These are phyloP conservation scores for Arthrobotrys megalospora DNA, from an alignment of 2,329 filamentous ascomycete genomes.

Conservation along the genomic window DNA sequence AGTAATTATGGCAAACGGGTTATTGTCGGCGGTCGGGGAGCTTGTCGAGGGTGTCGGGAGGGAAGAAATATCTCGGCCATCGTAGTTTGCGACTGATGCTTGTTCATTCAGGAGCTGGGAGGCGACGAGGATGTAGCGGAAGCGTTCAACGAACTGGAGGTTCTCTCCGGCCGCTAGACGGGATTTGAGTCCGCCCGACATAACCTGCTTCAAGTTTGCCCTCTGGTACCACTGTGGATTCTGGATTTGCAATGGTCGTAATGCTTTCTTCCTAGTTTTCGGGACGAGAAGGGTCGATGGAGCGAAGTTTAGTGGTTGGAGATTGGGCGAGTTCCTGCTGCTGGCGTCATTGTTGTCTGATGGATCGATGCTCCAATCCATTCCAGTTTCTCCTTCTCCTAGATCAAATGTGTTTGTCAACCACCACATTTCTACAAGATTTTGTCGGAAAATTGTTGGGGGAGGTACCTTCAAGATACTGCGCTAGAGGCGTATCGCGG, in stretches of 20 bases:
- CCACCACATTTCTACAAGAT: constrained; percentile 25
- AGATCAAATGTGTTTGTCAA: constrained; percentile 30
- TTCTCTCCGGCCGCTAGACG: constrained; percentile 84
- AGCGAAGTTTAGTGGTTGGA: constrained; percentile 44
- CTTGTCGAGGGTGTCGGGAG: constrained; percentile 42
- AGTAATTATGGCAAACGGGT: constrained; percentile 45
- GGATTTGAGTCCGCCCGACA: constrained; percentile 76
- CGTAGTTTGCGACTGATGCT: constrained; percentile 70
- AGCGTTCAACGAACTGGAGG: constrained; percentile 88
- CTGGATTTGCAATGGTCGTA: constrained; percentile 67
- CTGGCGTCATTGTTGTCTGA: constrained; percentile 48
- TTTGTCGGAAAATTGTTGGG: constrained; percentile 47
- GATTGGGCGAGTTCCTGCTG: constrained; percentile 31
- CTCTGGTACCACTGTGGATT: constrained; percentile 42
- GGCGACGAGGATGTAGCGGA: constrained; percentile 92
- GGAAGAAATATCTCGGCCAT: constrained; percentile 51
- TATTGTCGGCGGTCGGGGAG: background rate
- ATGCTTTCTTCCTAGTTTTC: constrained; percentile 68
- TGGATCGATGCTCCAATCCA: constrained; percentile 58
- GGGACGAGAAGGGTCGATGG: constrained; percentile 43
- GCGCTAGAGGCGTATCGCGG: constrained; percentile 87
- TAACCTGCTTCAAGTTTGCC: constrained; percentile 49
- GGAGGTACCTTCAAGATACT: constrained; percentile 85
- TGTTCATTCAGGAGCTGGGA: constrained; percentile 87
- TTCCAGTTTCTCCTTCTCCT: constrained; percentile 56